These are phyloP conservation scores for Rhododendron mucronatum DNA, from an alignment of 148 eudicot species.

Conservation along the genomic window DNA sequence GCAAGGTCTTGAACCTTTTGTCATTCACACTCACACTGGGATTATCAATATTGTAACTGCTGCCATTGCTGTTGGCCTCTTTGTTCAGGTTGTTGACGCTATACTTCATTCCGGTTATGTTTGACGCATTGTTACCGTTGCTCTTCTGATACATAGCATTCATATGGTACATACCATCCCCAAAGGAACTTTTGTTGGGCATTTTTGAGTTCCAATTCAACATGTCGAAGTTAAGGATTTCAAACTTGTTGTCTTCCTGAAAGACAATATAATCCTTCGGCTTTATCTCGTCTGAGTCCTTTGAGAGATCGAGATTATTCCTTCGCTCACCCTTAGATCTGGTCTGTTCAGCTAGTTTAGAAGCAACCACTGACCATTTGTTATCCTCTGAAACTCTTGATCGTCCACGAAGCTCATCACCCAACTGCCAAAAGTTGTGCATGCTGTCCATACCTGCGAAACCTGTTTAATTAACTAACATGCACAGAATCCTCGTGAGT, in stretches of 20 bases:
- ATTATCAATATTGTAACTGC: constrained; percentile 33
- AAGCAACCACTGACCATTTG: constrained; percentile 88
- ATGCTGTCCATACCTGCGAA: constrained; percentile 64
- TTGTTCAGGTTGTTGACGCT: constrained; percentile 36
- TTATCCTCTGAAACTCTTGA: constrained; percentile 78
- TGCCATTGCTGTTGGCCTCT: constrained; percentile 43
- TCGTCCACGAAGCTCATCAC: constrained; percentile 91
- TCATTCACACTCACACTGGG: constrained; percentile 41
- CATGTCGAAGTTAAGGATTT: constrained; percentile 73
- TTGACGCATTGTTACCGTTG: constrained; percentile 42
- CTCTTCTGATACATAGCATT: constrained; percentile 61
- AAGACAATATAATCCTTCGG: constrained; percentile 54
- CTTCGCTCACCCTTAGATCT: constrained; percentile 77
- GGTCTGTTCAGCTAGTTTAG: constrained; percentile 90
- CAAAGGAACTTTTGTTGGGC: constrained; percentile 41
- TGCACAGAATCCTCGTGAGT: background rate
- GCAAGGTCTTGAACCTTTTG: constrained; percentile 95
- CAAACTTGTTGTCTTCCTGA: constrained; percentile 90
- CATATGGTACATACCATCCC: constrained; percentile 54
- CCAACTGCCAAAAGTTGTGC: constrained; percentile 79
- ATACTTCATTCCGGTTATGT: constrained; percentile 52
- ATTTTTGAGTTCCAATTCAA: constrained; percentile 61
- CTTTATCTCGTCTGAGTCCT: constrained; percentile 58
- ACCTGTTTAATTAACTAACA: constrained; percentile 7
- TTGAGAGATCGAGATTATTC: constrained; percentile 80